These are phyloP conservation scores for Peterozyma xylosa DNA, from an alignment of 805 yeast species.

Conservation along the genomic window DNA sequence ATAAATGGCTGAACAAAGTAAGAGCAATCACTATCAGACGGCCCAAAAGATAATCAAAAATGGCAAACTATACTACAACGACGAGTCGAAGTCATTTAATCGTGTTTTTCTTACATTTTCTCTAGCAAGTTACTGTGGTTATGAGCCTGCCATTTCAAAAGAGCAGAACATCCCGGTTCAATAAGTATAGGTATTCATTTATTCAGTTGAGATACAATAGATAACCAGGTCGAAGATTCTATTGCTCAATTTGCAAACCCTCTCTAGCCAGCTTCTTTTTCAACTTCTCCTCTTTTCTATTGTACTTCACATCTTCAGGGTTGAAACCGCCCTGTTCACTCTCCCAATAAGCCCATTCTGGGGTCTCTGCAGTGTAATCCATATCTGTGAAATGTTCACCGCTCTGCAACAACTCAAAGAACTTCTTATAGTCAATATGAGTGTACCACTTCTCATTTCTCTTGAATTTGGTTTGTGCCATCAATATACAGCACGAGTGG, in stretches of 20 bases:
- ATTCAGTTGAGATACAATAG: too few relatives aligned
- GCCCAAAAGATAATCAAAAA: too few relatives aligned
- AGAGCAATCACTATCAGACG: too few relatives aligned
- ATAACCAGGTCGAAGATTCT: too few relatives aligned
- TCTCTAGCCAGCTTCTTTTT: constrained; percentile 37
- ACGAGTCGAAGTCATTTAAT: too few relatives aligned
- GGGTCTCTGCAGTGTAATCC: constrained; percentile 78
- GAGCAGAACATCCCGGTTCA: too few relatives aligned
- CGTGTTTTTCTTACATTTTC: too few relatives aligned
- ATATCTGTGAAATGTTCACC: constrained; percentile 67
- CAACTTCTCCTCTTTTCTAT: constrained; percentile 54
- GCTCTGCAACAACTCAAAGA: constrained; percentile 50
- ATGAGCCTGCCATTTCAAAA: too few relatives aligned
- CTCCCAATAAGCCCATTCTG: constrained; percentile 89
- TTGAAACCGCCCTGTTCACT: constrained; percentile 81
- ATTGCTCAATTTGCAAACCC: not conserved
- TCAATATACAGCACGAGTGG: constrained; percentile 84
- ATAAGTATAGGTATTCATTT: too few relatives aligned
- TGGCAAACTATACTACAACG: too few relatives aligned
- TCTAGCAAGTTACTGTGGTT: too few relatives aligned
- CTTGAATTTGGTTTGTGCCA: constrained; percentile 69
- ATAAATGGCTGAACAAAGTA: too few relatives aligned
- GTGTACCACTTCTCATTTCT: constrained; percentile 77
- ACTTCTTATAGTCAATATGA: constrained; percentile 75
- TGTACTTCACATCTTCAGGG: constrained; percentile 71